Base-by-base conservation (phyloP, 371 early-diverging fungal genomes). In the Mortierella polycephala region DNA sequence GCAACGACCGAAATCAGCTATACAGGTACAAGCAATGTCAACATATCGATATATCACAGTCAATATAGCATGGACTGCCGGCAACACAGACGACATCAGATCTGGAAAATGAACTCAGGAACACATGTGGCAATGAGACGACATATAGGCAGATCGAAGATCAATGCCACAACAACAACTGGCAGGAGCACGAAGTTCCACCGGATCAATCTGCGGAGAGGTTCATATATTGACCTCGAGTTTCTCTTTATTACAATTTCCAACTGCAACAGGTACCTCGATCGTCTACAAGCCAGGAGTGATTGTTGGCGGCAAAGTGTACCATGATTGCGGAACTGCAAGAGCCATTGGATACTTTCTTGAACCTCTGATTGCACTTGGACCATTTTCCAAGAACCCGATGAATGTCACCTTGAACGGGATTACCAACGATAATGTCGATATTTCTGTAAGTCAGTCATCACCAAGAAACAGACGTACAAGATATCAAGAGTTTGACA, bases 301-400 rank as follows among this genome's bases (percentile, higher is more conserved):
- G 57, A 92, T 98, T 68, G 85, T 85, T 40, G 98, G 97, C 63
- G 99, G 99, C 37, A 90, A 88, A 59, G 83, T 98, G 21, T 81
- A 85, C 54, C 95, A 96, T 81, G 97, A 94, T 60, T 96, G 97
- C 76, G 90, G 89, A 16, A 86, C 83, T 8, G 23, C 81, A 37
- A 84, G 98, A 23, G 90, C 92, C 16, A 90, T 98, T 46, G 96
- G 95, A 40, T 98, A 99, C 82, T 99, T 92, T 71, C 83, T 98
- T 39, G 97, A 96, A 72, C 93, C 95, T 2, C 74, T 99, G 69
- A 86, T 97, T 59, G 92, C 94, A 5, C 86, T 99, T 51, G 95
- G 95, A 30, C 98, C 98, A 11, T 99, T 99, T 82, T 89, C 92
- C 13, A 97, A 97, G 77, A 84, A 84, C 53, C 95, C 96, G 13